Conservation (phyloP, 371 early-diverging fungal species). For the Lichtheimia ornata region DNA sequence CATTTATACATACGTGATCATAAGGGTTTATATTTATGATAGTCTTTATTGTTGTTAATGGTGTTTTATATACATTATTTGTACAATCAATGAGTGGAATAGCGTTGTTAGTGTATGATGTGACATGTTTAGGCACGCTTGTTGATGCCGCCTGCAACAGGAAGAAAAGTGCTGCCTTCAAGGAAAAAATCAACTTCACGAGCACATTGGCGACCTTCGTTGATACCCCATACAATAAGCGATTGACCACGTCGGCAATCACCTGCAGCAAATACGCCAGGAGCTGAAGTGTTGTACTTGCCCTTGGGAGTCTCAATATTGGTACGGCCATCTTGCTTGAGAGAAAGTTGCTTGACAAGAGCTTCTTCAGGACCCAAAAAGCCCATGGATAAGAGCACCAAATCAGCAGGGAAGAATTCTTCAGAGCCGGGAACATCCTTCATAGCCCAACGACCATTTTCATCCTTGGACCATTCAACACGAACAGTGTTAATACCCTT, state of each 20-base stretch:
- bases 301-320: slow-evolving; percentile 83
- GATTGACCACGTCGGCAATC: slow-evolving; percentile 96
- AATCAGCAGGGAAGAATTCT: slow-evolving; percentile 83
- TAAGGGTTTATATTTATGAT: too few species aligned
- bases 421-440: slow-evolving; percentile 82
- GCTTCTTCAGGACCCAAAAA: slow-evolving; percentile 94
- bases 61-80: too few species aligned
- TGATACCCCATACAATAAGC: slow-evolving; percentile 96
- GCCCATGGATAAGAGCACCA: slow-evolving; percentile 94
- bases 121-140: slow-evolving; percentile 32
- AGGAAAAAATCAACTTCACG: slow-evolving; percentile 87
- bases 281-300: slow-evolving; percentile 75
- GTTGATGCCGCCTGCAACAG: slow-evolving; percentile 69
- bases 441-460: slow-evolving; percentile 85
- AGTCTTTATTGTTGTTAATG: too few species aligned
- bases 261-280: slow-evolving; percentile 92
- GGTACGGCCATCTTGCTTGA: slow-evolving; percentile 75
- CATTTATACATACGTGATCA: too few species aligned
- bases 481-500: slow-evolving; percentile 92
- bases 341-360: slow-evolving; percentile 73
- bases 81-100: too few species aligned
- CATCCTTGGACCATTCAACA: slow-evolving; percentile 91
- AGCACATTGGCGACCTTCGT: slow-evolving; percentile 95
- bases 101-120: too few species aligned
- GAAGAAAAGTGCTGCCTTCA: slow-evolving; percentile 71